Conservation (phyloP, 2,329 filamentous ascomycete species). For the Fonsecaea monophora region DNA sequence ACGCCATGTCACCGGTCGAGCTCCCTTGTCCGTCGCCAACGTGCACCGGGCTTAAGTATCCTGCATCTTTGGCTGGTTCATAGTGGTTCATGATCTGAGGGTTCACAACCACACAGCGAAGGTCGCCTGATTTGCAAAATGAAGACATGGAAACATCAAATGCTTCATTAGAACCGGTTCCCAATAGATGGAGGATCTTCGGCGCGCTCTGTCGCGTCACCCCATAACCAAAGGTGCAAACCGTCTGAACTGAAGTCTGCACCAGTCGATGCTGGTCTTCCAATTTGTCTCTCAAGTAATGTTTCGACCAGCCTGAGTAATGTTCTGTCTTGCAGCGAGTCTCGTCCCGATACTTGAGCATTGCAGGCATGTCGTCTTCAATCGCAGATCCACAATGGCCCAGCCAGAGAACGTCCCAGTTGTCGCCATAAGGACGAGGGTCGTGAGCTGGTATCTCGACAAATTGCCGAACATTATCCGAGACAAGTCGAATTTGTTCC, state of each 20-base stretch:
- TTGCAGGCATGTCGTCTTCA: conserved; percentile 19
- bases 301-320: conserved; percentile 26
- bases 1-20: conserved; percentile 3
- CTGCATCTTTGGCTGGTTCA: conserved; percentile 16
- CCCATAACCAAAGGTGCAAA: conserved; percentile 26
- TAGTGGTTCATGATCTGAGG: conserved; percentile 26
- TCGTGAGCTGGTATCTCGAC: conserved; percentile 28
- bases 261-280: conserved; percentile 13
- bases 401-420: conserved; percentile 51
- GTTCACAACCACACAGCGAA: conserved; percentile 17
- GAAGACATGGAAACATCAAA: conserved; percentile 19
- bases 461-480: conserved; percentile 44
- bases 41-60: conserved; percentile 21
- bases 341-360: conserved; percentile 11
- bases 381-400: conserved; percentile 45
- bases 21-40: conserved; percentile 22
- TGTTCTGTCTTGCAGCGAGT: conserved; percentile 20
- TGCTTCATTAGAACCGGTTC: conserved; percentile 12
- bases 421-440: conserved; percentile 42
- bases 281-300: conserved; percentile 15
- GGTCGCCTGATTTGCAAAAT: conserved; percentile 1
- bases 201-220: conserved; percentile 21
- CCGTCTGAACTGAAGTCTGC: conserved; percentile 8
- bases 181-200: conserved; percentile 14
- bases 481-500: conserved; percentile 43